Conservation (phyloP, 345 rosid species). For the Crucihimalaya himalaica region DNA sequence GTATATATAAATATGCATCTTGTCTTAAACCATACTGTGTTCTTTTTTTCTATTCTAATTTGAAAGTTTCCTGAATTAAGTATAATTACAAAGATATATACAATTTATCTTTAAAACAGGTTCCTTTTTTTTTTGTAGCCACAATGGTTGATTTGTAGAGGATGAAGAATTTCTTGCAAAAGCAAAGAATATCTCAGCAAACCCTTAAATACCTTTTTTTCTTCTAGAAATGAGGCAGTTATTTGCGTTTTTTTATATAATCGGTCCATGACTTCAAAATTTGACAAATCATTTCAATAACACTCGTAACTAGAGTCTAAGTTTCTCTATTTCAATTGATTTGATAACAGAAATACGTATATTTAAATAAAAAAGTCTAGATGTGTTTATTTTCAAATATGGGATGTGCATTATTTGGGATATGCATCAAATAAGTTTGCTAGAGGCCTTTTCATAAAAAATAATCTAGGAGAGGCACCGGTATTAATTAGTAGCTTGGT, state of each 20-base stretch:
- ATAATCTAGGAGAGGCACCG: neutral
- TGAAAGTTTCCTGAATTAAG: constrained; percentile 2
- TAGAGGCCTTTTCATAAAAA: neutral
- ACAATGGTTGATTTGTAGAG: neutral
- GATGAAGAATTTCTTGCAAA: neutral
- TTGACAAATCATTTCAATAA: neutral
- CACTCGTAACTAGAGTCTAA: neutral
- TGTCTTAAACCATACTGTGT: constrained; percentile 6
- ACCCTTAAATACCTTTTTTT: neutral
- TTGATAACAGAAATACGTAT: too few relatives aligned
- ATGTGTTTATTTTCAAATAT: neutral
- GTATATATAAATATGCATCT: constrained; percentile 2
- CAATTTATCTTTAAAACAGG: neutral
- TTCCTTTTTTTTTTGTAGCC: neutral
- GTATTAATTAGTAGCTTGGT: neutral
- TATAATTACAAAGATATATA: neutral
- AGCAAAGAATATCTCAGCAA: constrained; percentile 10
- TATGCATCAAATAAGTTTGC: neutral
- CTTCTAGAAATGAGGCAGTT: neutral
- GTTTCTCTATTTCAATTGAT: too few relatives aligned
- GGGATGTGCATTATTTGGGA: neutral
- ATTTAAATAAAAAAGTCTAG: neutral
- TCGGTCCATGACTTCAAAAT: neutral
- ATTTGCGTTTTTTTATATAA: neutral
- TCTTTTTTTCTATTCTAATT: constrained; percentile 1